Conservation (phyloP, 495 filamentous ascomycete genomes). For the Aspergillus biplanus region DNA sequence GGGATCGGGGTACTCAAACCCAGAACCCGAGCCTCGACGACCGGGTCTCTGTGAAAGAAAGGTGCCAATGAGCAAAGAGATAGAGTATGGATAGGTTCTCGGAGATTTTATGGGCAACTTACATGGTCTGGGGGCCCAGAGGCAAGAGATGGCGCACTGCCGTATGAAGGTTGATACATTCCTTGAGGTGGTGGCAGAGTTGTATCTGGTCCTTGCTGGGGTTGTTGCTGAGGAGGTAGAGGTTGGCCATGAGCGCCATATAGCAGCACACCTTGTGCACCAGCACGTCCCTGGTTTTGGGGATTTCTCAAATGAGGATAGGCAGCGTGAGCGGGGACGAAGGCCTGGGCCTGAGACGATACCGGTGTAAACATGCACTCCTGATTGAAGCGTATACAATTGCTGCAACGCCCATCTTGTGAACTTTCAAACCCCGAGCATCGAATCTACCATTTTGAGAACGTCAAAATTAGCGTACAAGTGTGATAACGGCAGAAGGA, state of each 20-base stretch:
- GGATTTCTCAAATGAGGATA: slow-evolving; percentile 63
- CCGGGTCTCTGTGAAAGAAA: slow-evolving; percentile 41
- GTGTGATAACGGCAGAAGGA: neutral
- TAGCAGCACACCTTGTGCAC: slow-evolving; percentile 49
- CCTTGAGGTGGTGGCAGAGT: slow-evolving; percentile 55
- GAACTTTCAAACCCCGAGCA: slow-evolving; percentile 83
- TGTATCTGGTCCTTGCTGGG: slow-evolving; percentile 46
- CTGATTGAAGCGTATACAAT: slow-evolving; percentile 80
- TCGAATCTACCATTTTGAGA: slow-evolving; percentile 62
- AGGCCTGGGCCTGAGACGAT: slow-evolving; percentile 80
- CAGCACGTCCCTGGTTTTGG: slow-evolving; percentile 46
- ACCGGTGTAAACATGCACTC: slow-evolving; percentile 88
- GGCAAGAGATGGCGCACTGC: slow-evolving; percentile 45
- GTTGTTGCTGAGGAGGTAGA: slow-evolving; percentile 59
- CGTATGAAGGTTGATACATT: slow-evolving; percentile 46
- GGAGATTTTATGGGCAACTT: slow-evolving; percentile 32
- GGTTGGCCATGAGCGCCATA: slow-evolving; percentile 82
- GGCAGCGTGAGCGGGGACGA: slow-evolving; percentile 77
- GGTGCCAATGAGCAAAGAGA: slow-evolving; percentile 19
- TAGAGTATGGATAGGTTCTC: neutral
- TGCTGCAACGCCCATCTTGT: slow-evolving; percentile 76
- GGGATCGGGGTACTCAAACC: slow-evolving; percentile 58
- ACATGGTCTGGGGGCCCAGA: slow-evolving; percentile 51
- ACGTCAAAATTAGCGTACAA: slow-evolving; percentile 18
- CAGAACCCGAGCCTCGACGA: slow-evolving; percentile 52